Evolutionary conservation across 2,329 filamentous ascomycete genomes (phyloP), one percentile per base, ranked within the genome.

Genomic region (Fusarium graminum): DNA sequence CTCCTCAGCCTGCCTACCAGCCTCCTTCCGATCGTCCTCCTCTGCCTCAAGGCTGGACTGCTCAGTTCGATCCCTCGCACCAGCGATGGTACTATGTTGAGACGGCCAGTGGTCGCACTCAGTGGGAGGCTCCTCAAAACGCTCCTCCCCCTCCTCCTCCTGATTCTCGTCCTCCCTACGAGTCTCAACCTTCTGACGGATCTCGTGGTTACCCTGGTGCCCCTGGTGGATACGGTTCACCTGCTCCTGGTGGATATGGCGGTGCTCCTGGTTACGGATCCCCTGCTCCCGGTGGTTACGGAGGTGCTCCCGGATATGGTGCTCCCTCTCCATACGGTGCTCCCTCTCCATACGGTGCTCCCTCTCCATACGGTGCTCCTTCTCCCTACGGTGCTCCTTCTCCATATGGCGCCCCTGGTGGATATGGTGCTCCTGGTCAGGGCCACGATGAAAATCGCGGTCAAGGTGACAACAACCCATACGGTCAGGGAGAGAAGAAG

Each of bases 41-140:
- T 61, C 79, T 90, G 65, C 82, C 88, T 25, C 72, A 81, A 47
- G 88, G 88, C 67, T 91, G 89, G 88, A 78, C 80, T 28, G 80
- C 87, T 25, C 85, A 89, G 75, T 91, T 84, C 77, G 88, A 91
- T 67, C 83, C 86, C 57, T 81, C 80, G 58, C 79, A 82, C 60
- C 85, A 88, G 72, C 85, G 86, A 54, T 90, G 86, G 80, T 91
- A 86, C 78, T 92, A 89, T 72, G 81, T 87, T 56, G 87, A 91
- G 74, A 79, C 86, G 56, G 80, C 84, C 44, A 86, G 86, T 13
- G 86, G 87, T 19, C 83, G 82, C 58, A 84, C 86, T 0, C 88
- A 90, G 75, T 91, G 88, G 88, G 86, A 90, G 63, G 80, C 82
- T 16, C 87, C 88, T 4, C 77, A 77, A 13, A 72, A 75, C 49